Conservation (phyloP, 495 filamentous ascomycete species). For the Penicillium macrosclerotiorum region DNA sequence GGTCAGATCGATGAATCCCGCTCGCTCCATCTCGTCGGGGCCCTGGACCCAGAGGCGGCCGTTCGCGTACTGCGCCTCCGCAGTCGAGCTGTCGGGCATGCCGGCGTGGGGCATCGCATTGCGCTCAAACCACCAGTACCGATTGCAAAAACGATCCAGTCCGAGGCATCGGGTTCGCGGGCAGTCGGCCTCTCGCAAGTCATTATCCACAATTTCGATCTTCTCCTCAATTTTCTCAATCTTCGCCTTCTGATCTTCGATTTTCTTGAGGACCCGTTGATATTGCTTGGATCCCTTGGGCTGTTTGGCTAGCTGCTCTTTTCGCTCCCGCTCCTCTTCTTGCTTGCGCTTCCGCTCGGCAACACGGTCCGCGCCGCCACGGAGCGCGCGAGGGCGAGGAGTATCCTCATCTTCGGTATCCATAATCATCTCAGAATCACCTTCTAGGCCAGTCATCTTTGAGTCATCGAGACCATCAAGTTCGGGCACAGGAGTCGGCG, state of each 20-base stretch:
- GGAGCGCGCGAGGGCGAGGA: conserved; percentile 64
- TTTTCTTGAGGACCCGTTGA: conserved; percentile 80
- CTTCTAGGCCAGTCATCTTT: conserved; percentile 65
- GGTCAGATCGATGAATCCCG: conserved; percentile 77
- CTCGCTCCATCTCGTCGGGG: conserved; percentile 82
- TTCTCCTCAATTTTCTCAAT: conserved; percentile 80
- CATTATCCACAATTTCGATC: conserved; percentile 81
- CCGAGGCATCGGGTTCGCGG: conserved; percentile 85
- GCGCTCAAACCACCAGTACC: conserved; percentile 98
- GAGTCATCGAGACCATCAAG: conserved; percentile 56
- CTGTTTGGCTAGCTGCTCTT: conserved; percentile 74
- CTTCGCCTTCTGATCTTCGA: conserved; percentile 76
- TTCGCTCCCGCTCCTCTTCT: conserved; percentile 75
- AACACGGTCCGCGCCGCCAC: conserved; percentile 75
- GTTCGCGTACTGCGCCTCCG: conserved; percentile 84
- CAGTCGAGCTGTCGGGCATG: conserved; percentile 82
- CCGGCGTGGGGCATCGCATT: conserved; percentile 97
- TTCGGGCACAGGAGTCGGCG: conserved; percentile 63
- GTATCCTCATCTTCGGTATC: conserved; percentile 64
- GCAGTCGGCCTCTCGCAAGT: conserved; percentile 90
- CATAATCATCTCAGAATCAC: conserved; percentile 44
- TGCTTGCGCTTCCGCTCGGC: conserved; percentile 80
- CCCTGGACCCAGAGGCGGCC: conserved; percentile 96
- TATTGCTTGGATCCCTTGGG: conserved; percentile 88
- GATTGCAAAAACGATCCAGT: conserved; percentile 94